Evolutionary conservation across 1,139 yeast genomes (phyloP).

Genomic region (Diutina mesorugosa): DNA sequence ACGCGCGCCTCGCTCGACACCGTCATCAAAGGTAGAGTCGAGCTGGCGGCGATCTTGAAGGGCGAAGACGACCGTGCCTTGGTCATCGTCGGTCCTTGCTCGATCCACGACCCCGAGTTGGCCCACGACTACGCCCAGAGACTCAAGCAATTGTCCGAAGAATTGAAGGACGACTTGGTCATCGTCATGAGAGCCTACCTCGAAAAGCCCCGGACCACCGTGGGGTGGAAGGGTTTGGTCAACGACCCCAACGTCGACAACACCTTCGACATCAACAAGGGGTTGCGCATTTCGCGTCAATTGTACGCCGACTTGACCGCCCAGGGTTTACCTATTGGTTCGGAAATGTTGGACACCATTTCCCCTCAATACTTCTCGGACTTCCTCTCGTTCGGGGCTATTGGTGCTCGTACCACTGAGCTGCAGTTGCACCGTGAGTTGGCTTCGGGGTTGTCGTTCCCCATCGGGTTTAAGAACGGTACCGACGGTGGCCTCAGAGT

Average conservation of each 20-base stretch:
- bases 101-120: slow-evolving; percentile 82
- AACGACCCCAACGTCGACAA: slow-evolving; percentile 94
- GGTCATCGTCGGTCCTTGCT: slow-evolving; percentile 89
- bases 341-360: slow-evolving; percentile 96
- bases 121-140: slow-evolving; percentile 80
- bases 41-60: slow-evolving; percentile 56
- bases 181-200: slow-evolving; percentile 94
- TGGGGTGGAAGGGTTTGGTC: slow-evolving; percentile 97
- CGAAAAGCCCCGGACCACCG: slow-evolving; percentile 97
- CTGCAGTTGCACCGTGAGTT: slow-evolving; percentile 95
- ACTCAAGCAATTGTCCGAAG: slow-evolving; percentile 53
- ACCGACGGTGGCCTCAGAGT: slow-evolving; percentile 92
- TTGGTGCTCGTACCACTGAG: slow-evolving; percentile 98
- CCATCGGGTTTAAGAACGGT: slow-evolving; percentile 96
- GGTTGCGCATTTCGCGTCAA: slow-evolving; percentile 76
- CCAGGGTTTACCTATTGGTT: slow-evolving; percentile 71
- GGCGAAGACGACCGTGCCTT: slow-evolving; percentile 72
- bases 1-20: slow-evolving; percentile 46
- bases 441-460: slow-evolving; percentile 94
- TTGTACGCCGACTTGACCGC: slow-evolving; percentile 76
- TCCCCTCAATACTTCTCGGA: slow-evolving; percentile 96
- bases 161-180: slow-evolving; percentile 62
- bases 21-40: slow-evolving; percentile 67
- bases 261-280: slow-evolving; percentile 90
- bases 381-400: slow-evolving; percentile 87